Conservation (phyloP, 192 early-diverging fungal species). For the Thamnidium elegans region DNA sequence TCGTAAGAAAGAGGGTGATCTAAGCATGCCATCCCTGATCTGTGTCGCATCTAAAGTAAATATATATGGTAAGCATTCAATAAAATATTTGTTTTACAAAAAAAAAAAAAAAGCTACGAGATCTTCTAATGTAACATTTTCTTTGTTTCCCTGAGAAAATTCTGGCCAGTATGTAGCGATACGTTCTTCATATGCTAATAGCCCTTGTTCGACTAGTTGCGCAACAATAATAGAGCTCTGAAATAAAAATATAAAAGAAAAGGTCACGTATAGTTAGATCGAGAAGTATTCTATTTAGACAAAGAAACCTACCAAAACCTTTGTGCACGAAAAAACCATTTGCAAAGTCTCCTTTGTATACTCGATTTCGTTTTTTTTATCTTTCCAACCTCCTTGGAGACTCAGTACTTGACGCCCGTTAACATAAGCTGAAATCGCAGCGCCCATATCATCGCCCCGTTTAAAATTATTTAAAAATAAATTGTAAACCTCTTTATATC, state of each 20-base stretch:
- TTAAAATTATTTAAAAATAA: conserved; percentile 21
- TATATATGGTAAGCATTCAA: too few species aligned
- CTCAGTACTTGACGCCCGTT: conserved; percentile 56
- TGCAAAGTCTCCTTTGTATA: conserved; percentile 63
- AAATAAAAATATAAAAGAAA: too few species aligned
- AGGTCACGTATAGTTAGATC: too few species aligned
- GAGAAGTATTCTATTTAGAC: too few species aligned
- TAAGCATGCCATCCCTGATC: conserved; percentile 61
- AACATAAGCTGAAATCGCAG: conserved; percentile 44
- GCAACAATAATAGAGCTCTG: conserved; percentile 46
- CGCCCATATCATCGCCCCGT: conserved; percentile 52
- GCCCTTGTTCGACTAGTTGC: conserved; percentile 54
- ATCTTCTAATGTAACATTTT: conserved; percentile 59
- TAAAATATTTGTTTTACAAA: too few species aligned
- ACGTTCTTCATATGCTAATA: conserved; percentile 48
- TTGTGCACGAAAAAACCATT: conserved; percentile 65
- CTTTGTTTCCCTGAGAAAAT: conserved; percentile 67
- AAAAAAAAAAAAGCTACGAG: conserved; percentile 23
- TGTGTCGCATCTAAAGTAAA: conserved; percentile 47
- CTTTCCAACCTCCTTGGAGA: conserved; percentile 58
- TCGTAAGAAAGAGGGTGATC: conserved; percentile 45
- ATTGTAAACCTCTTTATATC: conserved; percentile 3
- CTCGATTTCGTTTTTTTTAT: conserved; percentile 19
- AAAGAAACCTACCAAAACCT: conserved; percentile 45
- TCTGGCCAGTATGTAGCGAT: conserved; percentile 70